Evolutionary conservation across 2,329 filamentous ascomycete genomes (phyloP).

Genomic region (Aspergillus fumigatiaffinis): DNA sequence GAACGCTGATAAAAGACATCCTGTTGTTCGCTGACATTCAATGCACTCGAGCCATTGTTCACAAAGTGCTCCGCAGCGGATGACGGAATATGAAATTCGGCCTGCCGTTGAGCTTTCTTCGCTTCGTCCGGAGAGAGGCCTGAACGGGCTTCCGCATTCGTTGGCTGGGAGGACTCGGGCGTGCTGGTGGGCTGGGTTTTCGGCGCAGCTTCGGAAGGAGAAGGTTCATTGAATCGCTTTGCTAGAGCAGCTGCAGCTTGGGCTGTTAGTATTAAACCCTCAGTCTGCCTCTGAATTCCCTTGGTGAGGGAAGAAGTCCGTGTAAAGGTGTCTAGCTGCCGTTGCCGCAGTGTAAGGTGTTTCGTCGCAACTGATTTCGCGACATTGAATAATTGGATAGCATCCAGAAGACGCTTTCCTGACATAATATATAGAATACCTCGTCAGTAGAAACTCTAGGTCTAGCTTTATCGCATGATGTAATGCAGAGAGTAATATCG

Average conservation of each 20-base stretch:
- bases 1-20: slow-evolving; percentile 57
- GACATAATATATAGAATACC: slow-evolving; percentile 40
- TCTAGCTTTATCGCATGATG: slow-evolving; percentile 19
- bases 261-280: slow-evolving; percentile 58
- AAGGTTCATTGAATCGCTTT: slow-evolving; percentile 52
- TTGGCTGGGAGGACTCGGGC: slow-evolving; percentile 27
- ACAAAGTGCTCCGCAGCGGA: slow-evolving; percentile 42
- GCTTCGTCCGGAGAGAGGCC: slow-evolving; percentile 41
- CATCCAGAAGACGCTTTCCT: slow-evolving; percentile 64
- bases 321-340: slow-evolving; percentile 60
- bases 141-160: slow-evolving; percentile 17
- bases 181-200: slow-evolving; percentile 10
- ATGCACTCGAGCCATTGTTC: slow-evolving; percentile 22
- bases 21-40: slow-evolving; percentile 50
- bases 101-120: slow-evolving; percentile 44
- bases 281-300: slow-evolving; percentile 58
- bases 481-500: not conserved
- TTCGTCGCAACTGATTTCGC: slow-evolving; percentile 64
- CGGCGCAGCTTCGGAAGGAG: slow-evolving; percentile 21
- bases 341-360: slow-evolving; percentile 56
- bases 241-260: slow-evolving; percentile 59
- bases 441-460: not conserved
- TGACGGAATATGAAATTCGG: slow-evolving; percentile 52
- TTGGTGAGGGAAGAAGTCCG: slow-evolving; percentile 63
- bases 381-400: slow-evolving; percentile 66